A percentile compares a stretch with the other conserved stretches of the same genome.
These are phyloP conservation scores for Plasmodium adleri DNA, from an alignment of 169 alveolate genomes.

Conservation along the genomic window DNA sequence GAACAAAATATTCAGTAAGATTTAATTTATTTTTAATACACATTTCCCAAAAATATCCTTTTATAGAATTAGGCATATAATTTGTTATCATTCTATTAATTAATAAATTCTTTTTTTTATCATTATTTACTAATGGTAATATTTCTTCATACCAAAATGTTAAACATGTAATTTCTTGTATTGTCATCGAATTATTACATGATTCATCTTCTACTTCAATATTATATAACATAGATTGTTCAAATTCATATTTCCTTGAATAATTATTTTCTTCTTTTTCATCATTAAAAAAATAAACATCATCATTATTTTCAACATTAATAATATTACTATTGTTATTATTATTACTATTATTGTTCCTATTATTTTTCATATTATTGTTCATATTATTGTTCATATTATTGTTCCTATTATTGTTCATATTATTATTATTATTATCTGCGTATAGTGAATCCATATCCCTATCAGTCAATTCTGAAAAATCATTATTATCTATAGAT, in stretches of 20 bases:
- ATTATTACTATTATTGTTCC: background rate
- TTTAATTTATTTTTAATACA: conserved; percentile 55
- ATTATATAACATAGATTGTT: background rate
- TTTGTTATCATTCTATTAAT: conserved; percentile 26
- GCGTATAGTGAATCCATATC: background rate
- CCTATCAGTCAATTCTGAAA: conserved; percentile 3
- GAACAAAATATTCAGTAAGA: conserved; percentile 57
- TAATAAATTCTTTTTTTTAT: conserved; percentile 48
- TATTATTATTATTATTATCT: background rate
- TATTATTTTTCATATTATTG: too few relatives aligned
- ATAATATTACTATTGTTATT: background rate
- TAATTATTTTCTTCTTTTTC: conserved; percentile 2
- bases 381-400: too few relatives aligned
- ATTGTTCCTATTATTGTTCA: too few relatives aligned
- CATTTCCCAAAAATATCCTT: conserved; percentile 68
- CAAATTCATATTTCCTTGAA: background rate
- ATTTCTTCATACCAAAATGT: conserved; percentile 71
- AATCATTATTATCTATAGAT: conserved; percentile 29
- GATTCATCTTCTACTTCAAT: background rate
- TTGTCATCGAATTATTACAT: background rate
- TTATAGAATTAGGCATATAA: conserved; percentile 44
- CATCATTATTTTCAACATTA: background rate
- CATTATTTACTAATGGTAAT: conserved; percentile 57
- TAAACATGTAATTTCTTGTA: conserved; percentile 35
- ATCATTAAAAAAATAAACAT: background rate